These are phyloP conservation scores for Populus ilicifolia DNA, from an alignment of 345 rosid species.

Conservation along the genomic window DNA sequence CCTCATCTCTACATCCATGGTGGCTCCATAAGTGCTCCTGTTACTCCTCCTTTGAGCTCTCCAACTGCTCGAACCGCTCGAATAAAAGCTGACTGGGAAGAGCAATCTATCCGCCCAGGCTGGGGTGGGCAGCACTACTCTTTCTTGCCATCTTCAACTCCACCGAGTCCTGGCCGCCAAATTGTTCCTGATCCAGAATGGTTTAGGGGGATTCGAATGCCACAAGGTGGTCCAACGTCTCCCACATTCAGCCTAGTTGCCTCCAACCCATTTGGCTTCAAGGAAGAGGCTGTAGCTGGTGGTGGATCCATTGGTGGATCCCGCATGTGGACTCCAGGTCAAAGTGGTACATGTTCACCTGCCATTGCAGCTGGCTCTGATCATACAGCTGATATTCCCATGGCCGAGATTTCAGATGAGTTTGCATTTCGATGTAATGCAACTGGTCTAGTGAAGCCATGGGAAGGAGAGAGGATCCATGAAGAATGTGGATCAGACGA, in stretches of 20 bases:
- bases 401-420: constrained; percentile 74
- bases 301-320: constrained; percentile 81
- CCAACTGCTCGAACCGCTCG: constrained; percentile 83
- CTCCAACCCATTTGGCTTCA: constrained; percentile 65
- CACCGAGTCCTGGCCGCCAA: constrained; percentile 85
- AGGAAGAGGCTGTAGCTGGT: constrained; percentile 54
- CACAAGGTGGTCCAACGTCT: constrained; percentile 77
- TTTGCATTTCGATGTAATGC: constrained; percentile 77
- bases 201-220: constrained; percentile 70
- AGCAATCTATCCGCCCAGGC: constrained; percentile 44
- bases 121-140: constrained; percentile 46
- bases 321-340: constrained; percentile 89
- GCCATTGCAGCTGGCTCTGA: constrained; percentile 66
- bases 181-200: constrained; percentile 76
- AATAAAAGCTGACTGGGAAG: constrained; percentile 56
- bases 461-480: constrained; percentile 99
- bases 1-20: constrained; percentile 67
- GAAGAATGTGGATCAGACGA: constrained; percentile 93
- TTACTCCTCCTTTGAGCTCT: constrained; percentile 96
- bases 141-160: constrained; percentile 52
- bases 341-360: constrained; percentile 95
- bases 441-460: constrained; percentile 78
- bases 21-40: constrained; percentile 98
- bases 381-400: constrained; percentile 76
- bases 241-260: constrained; percentile 90